Evolutionary conservation across 2,329 filamentous ascomycete genomes (phyloP).

Genomic region (Phyllosticta ampelicida): DNA sequence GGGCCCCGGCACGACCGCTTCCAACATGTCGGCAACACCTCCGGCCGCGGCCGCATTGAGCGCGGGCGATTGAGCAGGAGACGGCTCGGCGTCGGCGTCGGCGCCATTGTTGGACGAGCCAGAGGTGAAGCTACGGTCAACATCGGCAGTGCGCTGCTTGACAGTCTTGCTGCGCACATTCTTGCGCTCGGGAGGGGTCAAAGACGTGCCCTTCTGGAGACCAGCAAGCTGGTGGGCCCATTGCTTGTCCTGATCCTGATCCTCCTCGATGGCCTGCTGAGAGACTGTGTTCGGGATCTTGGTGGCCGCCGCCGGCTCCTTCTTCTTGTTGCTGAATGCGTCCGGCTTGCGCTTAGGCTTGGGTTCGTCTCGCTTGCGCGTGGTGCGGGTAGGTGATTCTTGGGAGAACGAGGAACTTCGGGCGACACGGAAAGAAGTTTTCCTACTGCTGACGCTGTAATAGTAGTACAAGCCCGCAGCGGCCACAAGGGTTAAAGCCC

Average conservation of each 20-base stretch:
- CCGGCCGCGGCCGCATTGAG: slow-evolving; percentile 38
- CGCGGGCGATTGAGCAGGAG: slow-evolving; percentile 56
- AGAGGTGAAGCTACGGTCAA: slow-evolving; percentile 14
- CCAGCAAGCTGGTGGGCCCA: slow-evolving; percentile 10
- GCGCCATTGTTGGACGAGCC: slow-evolving; percentile 58
- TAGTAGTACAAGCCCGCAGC: slow-evolving; percentile 20
- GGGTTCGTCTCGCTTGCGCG: slow-evolving; percentile 7
- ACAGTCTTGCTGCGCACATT: slow-evolving; percentile 10
- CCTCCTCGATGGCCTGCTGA: slow-evolving; percentile 18
- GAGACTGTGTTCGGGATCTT: slow-evolving; percentile 26
- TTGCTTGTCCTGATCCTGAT: slow-evolving; percentile 24
- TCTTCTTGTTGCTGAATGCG: slow-evolving; percentile 6
- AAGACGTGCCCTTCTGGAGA: slow-evolving; percentile 9
- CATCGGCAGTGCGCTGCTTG: slow-evolving; percentile 10
- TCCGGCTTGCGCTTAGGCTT: slow-evolving; percentile 9
- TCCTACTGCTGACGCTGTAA: slow-evolving; percentile 18
- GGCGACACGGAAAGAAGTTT: slow-evolving; percentile 10
- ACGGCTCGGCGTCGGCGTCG: slow-evolving; percentile 73
- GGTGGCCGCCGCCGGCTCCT: slow-evolving; percentile 19
- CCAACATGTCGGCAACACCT: slow-evolving; percentile 82
- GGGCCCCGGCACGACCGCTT: slow-evolving; percentile 55
- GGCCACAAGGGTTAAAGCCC: slow-evolving; percentile 23
- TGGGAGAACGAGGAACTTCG: slow-evolving; percentile 1
- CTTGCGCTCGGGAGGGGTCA: slow-evolving; percentile 8
- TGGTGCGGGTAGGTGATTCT: slow-evolving; percentile 3